These are phyloP conservation scores for Aspergillus olivimuriae DNA, from an alignment of 495 filamentous ascomycete genomes.

Conservation along the genomic window DNA sequence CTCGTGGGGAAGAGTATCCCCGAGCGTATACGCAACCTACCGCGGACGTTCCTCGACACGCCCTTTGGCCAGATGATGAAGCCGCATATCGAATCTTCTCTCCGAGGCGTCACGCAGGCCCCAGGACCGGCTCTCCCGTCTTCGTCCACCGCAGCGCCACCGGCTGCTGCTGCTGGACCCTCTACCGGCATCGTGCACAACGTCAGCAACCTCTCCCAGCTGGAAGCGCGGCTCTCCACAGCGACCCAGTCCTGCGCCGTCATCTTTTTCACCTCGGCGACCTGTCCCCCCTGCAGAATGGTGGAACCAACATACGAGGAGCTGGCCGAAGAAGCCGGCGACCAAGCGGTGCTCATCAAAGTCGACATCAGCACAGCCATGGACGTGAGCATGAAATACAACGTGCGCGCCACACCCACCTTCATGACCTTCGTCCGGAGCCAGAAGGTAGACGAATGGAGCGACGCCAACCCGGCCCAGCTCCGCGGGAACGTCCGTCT, in stretches of 20 bases:
- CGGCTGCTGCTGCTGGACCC: conserved; percentile 8
- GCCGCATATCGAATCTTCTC: conserved; percentile 69
- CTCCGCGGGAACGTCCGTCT: conserved; percentile 67
- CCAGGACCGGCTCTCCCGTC: conserved; percentile 24
- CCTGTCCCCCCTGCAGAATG: conserved; percentile 77
- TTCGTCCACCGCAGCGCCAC: conserved; percentile 13
- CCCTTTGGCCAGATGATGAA: conserved; percentile 87
- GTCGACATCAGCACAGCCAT: conserved; percentile 66
- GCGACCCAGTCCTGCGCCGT: conserved; percentile 65
- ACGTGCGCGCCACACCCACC: conserved; percentile 74
- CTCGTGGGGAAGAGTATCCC: conserved; percentile 87
- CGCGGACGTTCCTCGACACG: conserved; percentile 78
- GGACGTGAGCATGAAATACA: conserved; percentile 60
- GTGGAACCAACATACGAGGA: conserved; percentile 81
- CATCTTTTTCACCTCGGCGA: conserved; percentile 88
- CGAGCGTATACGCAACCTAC: conserved; percentile 79
- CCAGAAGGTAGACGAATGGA: conserved; percentile 71
- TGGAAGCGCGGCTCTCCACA: conserved; percentile 53
- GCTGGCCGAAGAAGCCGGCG: conserved; percentile 67
- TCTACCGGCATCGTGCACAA: conserved; percentile 36
- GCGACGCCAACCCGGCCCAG: conserved; percentile 61
- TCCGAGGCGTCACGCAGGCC: conserved; percentile 60
- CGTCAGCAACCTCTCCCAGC: conserved; percentile 46
- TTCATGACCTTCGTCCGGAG: conserved; percentile 85
- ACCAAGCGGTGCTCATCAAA: conserved; percentile 69